Conservation (phyloP, 352 stramenopile species). For the Phytophthora multivora region DNA sequence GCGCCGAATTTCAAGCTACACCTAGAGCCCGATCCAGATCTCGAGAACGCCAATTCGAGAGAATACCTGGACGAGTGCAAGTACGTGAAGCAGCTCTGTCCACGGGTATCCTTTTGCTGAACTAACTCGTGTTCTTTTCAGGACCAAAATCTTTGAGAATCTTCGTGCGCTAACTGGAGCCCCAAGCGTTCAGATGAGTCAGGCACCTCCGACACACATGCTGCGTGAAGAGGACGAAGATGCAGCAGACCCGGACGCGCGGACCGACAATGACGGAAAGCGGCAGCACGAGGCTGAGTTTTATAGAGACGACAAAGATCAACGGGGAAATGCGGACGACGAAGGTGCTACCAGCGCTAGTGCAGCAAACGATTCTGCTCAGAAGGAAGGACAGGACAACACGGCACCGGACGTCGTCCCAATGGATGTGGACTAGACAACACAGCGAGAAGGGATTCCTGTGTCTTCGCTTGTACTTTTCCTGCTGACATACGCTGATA, state of each 20-base stretch:
- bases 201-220: conserved; percentile 73
- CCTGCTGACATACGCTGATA: conserved; percentile 18
- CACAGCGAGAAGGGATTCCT: background rate
- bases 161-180: conserved; percentile 71
- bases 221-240: conserved; percentile 85
- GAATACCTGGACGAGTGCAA: conserved; percentile 89
- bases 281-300: conserved; percentile 84
- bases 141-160: conserved; percentile 87
- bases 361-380: conserved; percentile 27
- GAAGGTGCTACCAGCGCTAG: conserved; percentile 30
- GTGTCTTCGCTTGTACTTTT: conserved; percentile 8
- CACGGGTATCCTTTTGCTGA: background rate
- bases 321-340: conserved; percentile 61
- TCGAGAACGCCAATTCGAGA: conserved; percentile 84
- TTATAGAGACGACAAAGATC: conserved; percentile 82
- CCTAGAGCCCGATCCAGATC: conserved; percentile 72
- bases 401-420: conserved; percentile 68
- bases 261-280: conserved; percentile 72
- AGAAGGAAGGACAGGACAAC: conserved; percentile 48
- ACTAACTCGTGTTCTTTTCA: conserved; percentile 24
- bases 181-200: conserved; percentile 82
- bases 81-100: conserved; percentile 37
- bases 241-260: conserved; percentile 62
- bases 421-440: conserved; percentile 75
- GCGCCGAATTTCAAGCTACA: conserved; percentile 87